Percentiles rank a stretch among this genome's conserved stretches.
These are phyloP conservation scores for Podila horticola DNA, from an alignment of 192 early-diverging fungal species.

Conservation along the genomic window DNA sequence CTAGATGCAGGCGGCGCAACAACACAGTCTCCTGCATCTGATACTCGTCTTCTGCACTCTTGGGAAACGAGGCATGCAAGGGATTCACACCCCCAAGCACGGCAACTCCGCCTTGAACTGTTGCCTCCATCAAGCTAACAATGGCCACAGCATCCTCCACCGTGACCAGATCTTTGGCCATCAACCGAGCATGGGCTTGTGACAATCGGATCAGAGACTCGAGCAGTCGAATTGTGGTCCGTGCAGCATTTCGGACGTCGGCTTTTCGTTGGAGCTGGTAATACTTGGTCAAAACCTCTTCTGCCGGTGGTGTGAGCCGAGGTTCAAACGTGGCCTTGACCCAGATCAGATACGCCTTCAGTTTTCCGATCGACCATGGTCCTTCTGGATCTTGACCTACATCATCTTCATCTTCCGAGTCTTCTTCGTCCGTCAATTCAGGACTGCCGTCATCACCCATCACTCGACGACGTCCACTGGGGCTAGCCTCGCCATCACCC, in stretches of 20 bases:
- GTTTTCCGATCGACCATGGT: conserved; percentile 67
- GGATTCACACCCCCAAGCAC: conserved; percentile 60
- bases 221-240: conserved; percentile 76
- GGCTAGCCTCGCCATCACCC: no score
- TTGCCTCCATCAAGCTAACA: conserved; percentile 68
- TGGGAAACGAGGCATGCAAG: conserved; percentile 69
- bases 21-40: conserved; percentile 52
- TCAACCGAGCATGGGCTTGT: conserved; percentile 72
- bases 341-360: conserved; percentile 76
- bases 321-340: conserved; percentile 68
- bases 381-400: not conserved
- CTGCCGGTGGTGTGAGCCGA: conserved; percentile 64
- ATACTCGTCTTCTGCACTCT: conserved; percentile 62
- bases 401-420: not conserved
- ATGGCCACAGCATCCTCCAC: conserved; percentile 71
- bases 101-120: conserved; percentile 66
- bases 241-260: conserved; percentile 71
- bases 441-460: not conserved
- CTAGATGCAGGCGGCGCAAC: conserved; percentile 58
- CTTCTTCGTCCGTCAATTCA: not conserved
- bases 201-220: conserved; percentile 72
- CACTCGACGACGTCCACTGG: no score
- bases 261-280: conserved; percentile 77
- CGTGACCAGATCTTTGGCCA: conserved; percentile 66
- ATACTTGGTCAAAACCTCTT: conserved; percentile 72